These are phyloP conservation scores for Aspergillus affinis DNA, from an alignment of 495 filamentous ascomycete genomes.

Conservation along the genomic window DNA sequence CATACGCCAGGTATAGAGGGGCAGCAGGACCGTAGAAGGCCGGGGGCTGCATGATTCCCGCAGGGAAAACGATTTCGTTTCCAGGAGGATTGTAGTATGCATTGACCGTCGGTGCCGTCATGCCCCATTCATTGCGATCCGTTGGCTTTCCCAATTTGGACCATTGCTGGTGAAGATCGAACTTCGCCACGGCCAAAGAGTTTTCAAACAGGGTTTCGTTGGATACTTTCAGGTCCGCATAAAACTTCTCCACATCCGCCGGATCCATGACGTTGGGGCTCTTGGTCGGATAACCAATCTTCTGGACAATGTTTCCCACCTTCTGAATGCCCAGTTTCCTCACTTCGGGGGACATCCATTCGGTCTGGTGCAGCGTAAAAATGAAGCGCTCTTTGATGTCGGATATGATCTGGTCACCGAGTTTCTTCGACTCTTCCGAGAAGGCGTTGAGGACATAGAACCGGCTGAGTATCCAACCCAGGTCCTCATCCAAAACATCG, in stretches of 20 bases:
- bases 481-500: conserved; percentile 50
- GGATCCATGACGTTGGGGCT: conserved; percentile 63
- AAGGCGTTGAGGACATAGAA: conserved; percentile 69
- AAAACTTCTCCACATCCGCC: conserved; percentile 56
- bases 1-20: conserved; percentile 67
- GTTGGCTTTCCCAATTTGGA: conserved; percentile 59
- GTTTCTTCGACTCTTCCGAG: conserved; percentile 59
- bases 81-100: conserved; percentile 64
- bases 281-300: conserved; percentile 71
- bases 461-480: conserved; percentile 60
- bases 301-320: conserved; percentile 68
- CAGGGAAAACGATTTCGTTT: conserved; percentile 71
- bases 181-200: conserved; percentile 47
- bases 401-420: conserved; percentile 68
- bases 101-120: conserved; percentile 62
- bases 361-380: conserved; percentile 54
- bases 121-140: conserved; percentile 61
- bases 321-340: conserved; percentile 63
- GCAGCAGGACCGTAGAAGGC: conserved; percentile 61
- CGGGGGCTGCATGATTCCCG: conserved; percentile 72
- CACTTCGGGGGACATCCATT: conserved; percentile 70
- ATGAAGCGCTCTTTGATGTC: conserved; percentile 67
- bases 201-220: conserved; percentile 61
- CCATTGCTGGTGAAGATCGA: conserved; percentile 52
- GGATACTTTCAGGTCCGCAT: conserved; percentile 53